These are phyloP conservation scores for Xylaria sp. DNA, from an alignment of 2,329 filamentous ascomycete genomes.

Conservation along the genomic window DNA sequence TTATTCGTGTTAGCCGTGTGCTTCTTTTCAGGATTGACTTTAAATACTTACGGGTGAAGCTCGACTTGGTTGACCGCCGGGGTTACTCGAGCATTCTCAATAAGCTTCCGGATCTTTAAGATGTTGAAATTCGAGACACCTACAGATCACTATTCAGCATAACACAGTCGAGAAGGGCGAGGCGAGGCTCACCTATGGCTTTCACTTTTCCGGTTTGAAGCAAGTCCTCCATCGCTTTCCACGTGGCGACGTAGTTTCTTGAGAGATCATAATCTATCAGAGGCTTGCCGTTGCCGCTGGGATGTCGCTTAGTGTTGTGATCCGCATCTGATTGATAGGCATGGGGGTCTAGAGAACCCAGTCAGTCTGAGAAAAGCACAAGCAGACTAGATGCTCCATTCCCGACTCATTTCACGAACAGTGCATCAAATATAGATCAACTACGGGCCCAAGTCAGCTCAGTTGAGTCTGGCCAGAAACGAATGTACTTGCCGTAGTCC, in stretches of 20 bases:
- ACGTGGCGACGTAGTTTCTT: slow-evolving; percentile 31
- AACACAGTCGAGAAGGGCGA: no score
- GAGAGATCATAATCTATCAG: background rate
- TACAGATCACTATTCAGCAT: slow-evolving; percentile 25
- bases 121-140: slow-evolving; percentile 36
- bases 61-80: slow-evolving; percentile 37
- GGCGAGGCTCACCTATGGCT: slow-evolving; percentile 29
- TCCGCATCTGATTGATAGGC: slow-evolving; percentile 33
- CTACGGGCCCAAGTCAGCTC: no score
- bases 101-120: slow-evolving; percentile 25
- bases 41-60: slow-evolving; percentile 33
- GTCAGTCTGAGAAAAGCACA: no score
- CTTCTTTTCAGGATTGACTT: background rate
- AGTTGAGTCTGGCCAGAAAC: no score
- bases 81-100: slow-evolving; percentile 27
- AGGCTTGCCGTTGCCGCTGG: no score
- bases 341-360: slow-evolving; percentile 20
- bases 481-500: no score
- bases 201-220: slow-evolving; percentile 33
- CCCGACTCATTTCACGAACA: no score
- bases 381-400: no score
- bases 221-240: slow-evolving; percentile 37
- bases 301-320: slow-evolving; percentile 25
- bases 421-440: no score
- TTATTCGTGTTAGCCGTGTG: slow-evolving; percentile 24